Evolutionary conservation across 805 yeast species (phyloP).

Genomic region (Kuraishia floccosa): DNA sequence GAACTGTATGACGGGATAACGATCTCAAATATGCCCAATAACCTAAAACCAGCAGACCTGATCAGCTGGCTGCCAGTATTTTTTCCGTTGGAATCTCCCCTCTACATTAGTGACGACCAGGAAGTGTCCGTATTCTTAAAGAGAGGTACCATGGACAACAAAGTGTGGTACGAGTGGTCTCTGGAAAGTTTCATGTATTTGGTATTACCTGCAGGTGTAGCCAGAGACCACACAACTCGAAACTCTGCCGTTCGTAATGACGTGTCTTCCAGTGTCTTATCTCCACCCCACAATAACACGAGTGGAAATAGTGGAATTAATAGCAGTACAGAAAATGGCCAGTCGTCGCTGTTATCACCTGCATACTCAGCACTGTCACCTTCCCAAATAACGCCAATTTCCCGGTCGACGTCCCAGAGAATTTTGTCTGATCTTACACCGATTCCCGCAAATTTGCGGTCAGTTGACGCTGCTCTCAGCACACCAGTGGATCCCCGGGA

Average conservation of each 20-base stretch:
- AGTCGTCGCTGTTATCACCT: too few relatives aligned
- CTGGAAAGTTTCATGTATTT: slow-evolving; percentile 37
- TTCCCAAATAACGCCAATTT: too few relatives aligned
- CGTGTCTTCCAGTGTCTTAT: too few relatives aligned
- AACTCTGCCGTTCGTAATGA: slow-evolving; percentile 9
- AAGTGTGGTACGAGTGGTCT: slow-evolving; percentile 64
- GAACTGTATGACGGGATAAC: slow-evolving; percentile 47
- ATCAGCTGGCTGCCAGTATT: slow-evolving; percentile 62
- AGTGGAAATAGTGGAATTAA: too few relatives aligned
- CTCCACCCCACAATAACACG: too few relatives aligned
- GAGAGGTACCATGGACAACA: slow-evolving; percentile 26
- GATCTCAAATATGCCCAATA: slow-evolving; percentile 37
- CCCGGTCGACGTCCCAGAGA: neutral
- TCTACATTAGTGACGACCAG: slow-evolving; percentile 39
- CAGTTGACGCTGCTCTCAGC: neutral
- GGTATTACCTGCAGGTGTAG: slow-evolving; percentile 10
- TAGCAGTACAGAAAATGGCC: too few relatives aligned
- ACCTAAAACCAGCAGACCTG: slow-evolving; percentile 26
- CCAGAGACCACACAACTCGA: too few relatives aligned
- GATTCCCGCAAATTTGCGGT: neutral
- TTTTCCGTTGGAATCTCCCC: slow-evolving; percentile 48
- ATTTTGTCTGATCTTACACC: neutral
- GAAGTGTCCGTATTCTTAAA: slow-evolving; percentile 41
- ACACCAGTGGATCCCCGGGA: neutral
- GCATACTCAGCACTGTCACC: too few relatives aligned